These are phyloP conservation scores for Pseudogymnoascus pannorum DNA, from an alignment of 2,329 filamentous ascomycete genomes.

Conservation along the genomic window DNA sequence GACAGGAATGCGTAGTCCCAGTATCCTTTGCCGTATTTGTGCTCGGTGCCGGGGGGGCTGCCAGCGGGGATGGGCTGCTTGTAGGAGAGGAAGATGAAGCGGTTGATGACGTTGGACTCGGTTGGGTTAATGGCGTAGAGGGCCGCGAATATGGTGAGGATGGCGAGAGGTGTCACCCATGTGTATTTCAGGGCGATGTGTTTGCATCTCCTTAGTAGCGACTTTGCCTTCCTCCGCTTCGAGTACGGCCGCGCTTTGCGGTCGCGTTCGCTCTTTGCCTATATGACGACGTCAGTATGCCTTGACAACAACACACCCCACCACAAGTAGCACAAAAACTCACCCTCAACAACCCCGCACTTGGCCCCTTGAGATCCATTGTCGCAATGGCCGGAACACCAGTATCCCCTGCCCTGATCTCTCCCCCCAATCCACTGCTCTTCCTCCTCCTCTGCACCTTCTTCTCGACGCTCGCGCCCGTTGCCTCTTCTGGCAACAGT, in stretches of 20 bases:
- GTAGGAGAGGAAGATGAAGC: conserved; percentile 88
- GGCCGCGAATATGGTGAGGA: conserved; percentile 53
- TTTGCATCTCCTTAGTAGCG: conserved; percentile 42
- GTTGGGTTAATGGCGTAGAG: conserved; percentile 71
- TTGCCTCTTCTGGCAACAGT: not conserved
- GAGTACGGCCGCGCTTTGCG: conserved; percentile 26
- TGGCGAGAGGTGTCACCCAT: conserved; percentile 58
- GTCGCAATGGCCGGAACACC: conserved; percentile 44
- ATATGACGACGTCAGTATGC: not conserved
- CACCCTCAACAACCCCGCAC: conserved; percentile 23
- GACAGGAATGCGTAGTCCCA: conserved; percentile 80
- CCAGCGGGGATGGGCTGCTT: conserved; percentile 49
- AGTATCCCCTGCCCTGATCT: conserved; percentile 44
- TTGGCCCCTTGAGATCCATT: conserved; percentile 25
- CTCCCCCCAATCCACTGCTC: conserved; percentile 41
- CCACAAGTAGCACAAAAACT: not conserved
- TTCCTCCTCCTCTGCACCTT: conserved; percentile 32
- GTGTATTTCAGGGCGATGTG: conserved; percentile 49
- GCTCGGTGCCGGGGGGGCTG: conserved; percentile 38
- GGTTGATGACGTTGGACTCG: conserved; percentile 68
- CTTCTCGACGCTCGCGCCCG: not conserved
- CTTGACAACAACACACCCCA: not conserved
- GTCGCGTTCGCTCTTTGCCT: conserved; percentile 6
- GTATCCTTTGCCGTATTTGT: conserved; percentile 75
- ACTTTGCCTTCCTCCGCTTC: conserved; percentile 29